Evolutionary conservation across 306 rosid genomes (phyloP), one percentile per base, ranked within the genome.

Genomic region (Vicia sativa): DNA sequence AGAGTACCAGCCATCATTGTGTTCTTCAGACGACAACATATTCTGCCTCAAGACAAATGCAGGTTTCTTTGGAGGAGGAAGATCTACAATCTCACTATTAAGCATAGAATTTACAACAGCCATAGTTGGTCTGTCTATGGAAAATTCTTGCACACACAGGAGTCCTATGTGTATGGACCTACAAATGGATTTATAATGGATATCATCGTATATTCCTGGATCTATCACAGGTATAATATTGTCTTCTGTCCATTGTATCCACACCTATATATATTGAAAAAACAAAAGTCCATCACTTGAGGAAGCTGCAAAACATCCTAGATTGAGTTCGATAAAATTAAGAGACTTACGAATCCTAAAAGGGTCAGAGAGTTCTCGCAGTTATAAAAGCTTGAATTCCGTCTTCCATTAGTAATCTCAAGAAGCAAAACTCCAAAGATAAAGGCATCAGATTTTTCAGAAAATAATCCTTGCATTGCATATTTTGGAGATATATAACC

Each of bases 211-310:
- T 31, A 65, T 55, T 31, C 18, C 56, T 61, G 55, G 23, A 49
- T 68, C 76, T 56, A 81, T 50, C 11, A 81, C 1, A 15, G 66
- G 14, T 68, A 9, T 11, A n/a, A 29, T 44, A 4, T 73, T 64
- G 3, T 9, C 67, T 28, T 50, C 25, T 0, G 8, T 73, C 81
- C 85, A 77, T 12, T 55, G 44, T 42, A 31, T 73, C 85, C 85
- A 81, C 3, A 67, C 78, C 78, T 76, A 13, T 5, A 31, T 45
- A n/a, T n/a, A n/a, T n/a, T 13, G 50, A 39, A 14, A 25, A 55
- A 39, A 13, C 0, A 46, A 46, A 46, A 7, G 7, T 31, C 15
- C 29, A 6, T 14, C 29, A 46, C 31, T 31, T 66, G 42, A 34
- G 34, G 35, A 19, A 11, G 11, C 0, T 29, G 25, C 0, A 16